Percentiles rank a stretch among this genome's conserved stretches.
Evolutionary conservation across 208 protist species (phyloP).

Genomic region (Strigomonas culicis): DNA sequence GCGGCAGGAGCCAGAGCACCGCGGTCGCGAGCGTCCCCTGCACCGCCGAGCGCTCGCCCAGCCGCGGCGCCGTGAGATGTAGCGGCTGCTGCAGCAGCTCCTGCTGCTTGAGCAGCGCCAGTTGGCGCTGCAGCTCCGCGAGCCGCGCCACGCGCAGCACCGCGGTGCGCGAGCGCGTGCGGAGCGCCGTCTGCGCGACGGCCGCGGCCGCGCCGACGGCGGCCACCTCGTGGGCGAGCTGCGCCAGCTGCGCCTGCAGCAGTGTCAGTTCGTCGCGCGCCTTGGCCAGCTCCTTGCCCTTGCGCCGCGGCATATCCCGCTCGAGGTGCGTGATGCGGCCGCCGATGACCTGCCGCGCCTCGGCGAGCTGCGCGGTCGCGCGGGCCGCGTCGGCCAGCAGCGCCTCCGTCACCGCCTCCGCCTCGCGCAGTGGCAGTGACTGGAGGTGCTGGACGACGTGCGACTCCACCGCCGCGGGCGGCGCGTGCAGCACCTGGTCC

Average conservation of each 20-base stretch:
- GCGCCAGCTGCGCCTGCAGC: slow-evolving; percentile 26
- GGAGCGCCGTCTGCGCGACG: not conserved
- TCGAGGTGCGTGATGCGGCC: slow-evolving; percentile 18
- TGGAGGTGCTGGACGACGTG: no score
- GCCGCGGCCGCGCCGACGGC: not conserved
- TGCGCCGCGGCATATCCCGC: slow-evolving; percentile 30
- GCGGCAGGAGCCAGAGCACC: not conserved
- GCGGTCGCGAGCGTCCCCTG: not conserved
- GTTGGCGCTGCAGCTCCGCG: not conserved
- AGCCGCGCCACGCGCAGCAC: slow-evolving; percentile 3
- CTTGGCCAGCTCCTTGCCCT: slow-evolving; percentile 55
- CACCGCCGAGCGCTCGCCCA: not conserved
- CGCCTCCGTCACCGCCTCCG: no score
- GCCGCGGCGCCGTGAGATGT: not conserved
- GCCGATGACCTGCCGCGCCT: not conserved
- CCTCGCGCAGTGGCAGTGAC: no score
- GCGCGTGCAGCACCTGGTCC: not conserved
- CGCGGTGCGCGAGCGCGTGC: slow-evolving; percentile 11
- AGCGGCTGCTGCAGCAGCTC: no score
- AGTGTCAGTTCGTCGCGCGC: slow-evolving; percentile 24
- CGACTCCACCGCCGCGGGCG: no score
- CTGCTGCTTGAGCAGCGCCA: not conserved
- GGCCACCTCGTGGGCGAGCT: not conserved
- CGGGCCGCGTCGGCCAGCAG: no score
- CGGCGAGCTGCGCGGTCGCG: no score